Evolutionary conservation across 2,329 filamentous ascomycete genomes (phyloP).

Genomic region (Botrytis elliptica): DNA sequence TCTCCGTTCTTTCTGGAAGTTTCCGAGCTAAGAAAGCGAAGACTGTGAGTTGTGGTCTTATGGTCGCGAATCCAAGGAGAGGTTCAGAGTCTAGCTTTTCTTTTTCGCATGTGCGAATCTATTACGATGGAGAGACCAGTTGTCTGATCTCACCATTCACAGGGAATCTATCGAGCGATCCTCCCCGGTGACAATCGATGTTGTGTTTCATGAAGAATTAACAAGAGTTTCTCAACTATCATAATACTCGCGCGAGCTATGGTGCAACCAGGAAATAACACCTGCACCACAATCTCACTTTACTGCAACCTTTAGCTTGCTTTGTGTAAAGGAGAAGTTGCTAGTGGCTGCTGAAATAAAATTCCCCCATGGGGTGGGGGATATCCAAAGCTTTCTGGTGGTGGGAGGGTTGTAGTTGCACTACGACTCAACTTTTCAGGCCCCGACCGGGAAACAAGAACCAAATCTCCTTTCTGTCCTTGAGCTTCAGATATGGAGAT

Average conservation of each 20-base stretch:
- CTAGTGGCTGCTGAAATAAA: background rate
- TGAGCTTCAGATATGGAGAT: background rate
- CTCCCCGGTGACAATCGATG: background rate
- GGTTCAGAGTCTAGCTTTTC: background rate
- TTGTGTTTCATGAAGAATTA: background rate
- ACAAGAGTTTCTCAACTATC: background rate
- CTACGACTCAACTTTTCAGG: background rate
- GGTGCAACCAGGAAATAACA: background rate
- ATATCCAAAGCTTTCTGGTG: accelerated
- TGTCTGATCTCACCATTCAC: background rate
- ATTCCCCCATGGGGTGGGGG: accelerated
- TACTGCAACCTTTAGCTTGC: background rate
- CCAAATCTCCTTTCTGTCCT: background rate
- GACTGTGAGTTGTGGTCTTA: background rate
- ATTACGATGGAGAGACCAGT: background rate
- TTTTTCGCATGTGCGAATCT: background rate
- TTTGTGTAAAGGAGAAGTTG: accelerated
- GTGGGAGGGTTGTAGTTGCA: background rate
- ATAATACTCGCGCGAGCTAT: accelerated
- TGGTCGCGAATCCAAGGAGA: background rate
- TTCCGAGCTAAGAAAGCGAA: background rate
- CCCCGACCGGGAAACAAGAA: background rate
- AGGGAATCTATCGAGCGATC: background rate
- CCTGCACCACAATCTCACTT: background rate
- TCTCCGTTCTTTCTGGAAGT: accelerated